Evolutionary conservation across 176 grass and related monocot species (phyloP), one percentile per base, ranked within the genome.

Genomic region (Poa pratensis): DNA sequence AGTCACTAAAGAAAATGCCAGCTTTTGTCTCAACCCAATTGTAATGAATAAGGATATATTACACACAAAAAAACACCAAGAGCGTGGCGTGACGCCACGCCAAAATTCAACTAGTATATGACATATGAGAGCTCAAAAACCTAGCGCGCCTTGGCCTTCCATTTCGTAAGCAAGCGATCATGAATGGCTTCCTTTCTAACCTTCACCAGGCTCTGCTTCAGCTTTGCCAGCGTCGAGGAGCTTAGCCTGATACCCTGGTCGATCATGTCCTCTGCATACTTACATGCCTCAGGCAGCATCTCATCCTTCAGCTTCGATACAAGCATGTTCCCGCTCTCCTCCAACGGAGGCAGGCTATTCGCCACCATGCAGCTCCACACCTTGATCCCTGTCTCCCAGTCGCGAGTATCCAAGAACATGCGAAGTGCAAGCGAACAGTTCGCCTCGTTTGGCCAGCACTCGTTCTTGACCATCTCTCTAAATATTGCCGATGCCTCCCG

Each of bases 381-480:
- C 85, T 92, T 93, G n/a, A 90, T 86, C 45, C 80, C 88, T 43
- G 73, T 91, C 48, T 98, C 80, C 57, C 73, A 90, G 50, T 94
- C 81, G 23, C 37, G 65, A 78, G 75, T 85, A 90, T 92, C 85
- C 81, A 96, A 54, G 53, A 89, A 91, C 69, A 86, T 62, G 61
- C 83, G 30, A 23, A 98, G 82, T 12, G 87, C 91, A 39, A 77
- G 84, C 6, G 83, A 82, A 49, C 83, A 90, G 45, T 91, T 95
- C 12, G 10, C 75, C 60, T 90, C 82, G 0, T 87, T 84, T 6
- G 91, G 96, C 53, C 70, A 82, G 62, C 48, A 92, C 70, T 95
- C 91, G 7, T 95, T 98, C 86, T 94, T 95, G 58, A 89, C 64
- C 96, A 98, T 98, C 89, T 98, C 96, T 13, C 39, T 94, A 60